Percentiles rank a stretch among this genome's conserved stretches.
Evolutionary conservation across 2,329 filamentous ascomycete genomes (phyloP).

Genomic region (Zopfia rhizophila): DNA sequence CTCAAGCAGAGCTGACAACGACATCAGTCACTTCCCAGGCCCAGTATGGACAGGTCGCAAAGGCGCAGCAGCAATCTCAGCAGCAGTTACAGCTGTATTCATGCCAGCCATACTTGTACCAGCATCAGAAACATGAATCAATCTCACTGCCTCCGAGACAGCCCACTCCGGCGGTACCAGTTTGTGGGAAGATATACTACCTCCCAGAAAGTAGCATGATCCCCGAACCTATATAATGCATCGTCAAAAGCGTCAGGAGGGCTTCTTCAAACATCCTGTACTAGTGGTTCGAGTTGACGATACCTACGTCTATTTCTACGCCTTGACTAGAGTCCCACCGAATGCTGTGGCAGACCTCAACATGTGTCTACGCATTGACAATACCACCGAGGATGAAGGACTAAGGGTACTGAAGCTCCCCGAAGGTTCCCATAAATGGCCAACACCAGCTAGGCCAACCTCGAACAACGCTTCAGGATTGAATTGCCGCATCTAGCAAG

Average conservation of each 20-base stretch:
- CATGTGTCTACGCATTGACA: slow-evolving; percentile 26
- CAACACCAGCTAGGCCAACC: slow-evolving; percentile 24
- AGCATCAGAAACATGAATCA: too few species aligned
- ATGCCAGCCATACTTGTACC: too few species aligned
- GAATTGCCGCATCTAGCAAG: slow-evolving; percentile 20
- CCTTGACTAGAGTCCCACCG: slow-evolving; percentile 24
- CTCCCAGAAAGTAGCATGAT: slow-evolving; percentile 18
- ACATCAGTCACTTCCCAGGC: too few species aligned
- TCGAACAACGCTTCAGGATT: slow-evolving; percentile 31
- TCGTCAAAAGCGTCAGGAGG: slow-evolving; percentile 24
- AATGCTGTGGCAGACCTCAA: slow-evolving; percentile 22
- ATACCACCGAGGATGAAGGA: slow-evolving; percentile 10
- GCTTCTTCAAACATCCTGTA: slow-evolving; percentile 33
- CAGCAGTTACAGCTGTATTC: too few species aligned
- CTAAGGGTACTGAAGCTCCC: slow-evolving; percentile 18
- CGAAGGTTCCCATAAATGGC: slow-evolving; percentile 22
- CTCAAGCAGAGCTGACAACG: too few species aligned
- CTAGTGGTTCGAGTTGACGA: slow-evolving; percentile 23
- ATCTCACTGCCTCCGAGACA: too few species aligned
- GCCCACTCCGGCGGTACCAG: too few species aligned
- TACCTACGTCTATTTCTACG: slow-evolving; percentile 24
- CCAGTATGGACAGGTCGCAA: too few species aligned
- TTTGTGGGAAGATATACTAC: slow-evolving; percentile 31
- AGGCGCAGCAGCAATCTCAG: too few species aligned
- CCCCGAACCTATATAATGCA: slow-evolving; percentile 22